phyloP scores from a whole-genome alignment of 2,329 filamentous ascomycete species.

The Colletotrichum simmondsii region DNA sequence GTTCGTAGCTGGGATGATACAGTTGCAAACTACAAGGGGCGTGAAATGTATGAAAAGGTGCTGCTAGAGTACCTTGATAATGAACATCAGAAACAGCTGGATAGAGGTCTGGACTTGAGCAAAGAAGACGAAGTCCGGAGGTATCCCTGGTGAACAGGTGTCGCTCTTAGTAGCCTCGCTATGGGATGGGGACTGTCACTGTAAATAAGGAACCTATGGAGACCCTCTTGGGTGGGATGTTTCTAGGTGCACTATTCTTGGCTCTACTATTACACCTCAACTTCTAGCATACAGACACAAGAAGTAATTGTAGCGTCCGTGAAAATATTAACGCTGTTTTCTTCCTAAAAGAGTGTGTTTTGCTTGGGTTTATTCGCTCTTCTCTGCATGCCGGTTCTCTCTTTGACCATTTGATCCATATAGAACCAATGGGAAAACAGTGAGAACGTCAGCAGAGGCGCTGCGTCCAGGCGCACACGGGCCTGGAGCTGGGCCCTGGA shows the following conservation, averaged over 20 bases:
- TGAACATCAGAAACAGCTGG: conserved; percentile 79
- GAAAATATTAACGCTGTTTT: too few species aligned
- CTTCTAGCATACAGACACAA: too few species aligned
- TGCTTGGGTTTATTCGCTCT: too few species aligned
- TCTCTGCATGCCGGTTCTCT: too few species aligned
- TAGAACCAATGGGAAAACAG: neutral
- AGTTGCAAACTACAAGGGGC: conserved; percentile 82
- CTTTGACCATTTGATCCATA: too few species aligned
- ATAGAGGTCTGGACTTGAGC: conserved; percentile 70
- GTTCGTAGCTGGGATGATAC: conserved; percentile 85
- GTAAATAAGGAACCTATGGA: neutral
- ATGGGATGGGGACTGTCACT: neutral
- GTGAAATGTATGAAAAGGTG: conserved; percentile 77
- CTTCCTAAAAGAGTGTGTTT: too few species aligned
- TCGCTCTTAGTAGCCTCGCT: neutral
- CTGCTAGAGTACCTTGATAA: conserved; percentile 80
- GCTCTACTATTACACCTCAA: too few species aligned
- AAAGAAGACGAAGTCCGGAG: conserved; percentile 68
- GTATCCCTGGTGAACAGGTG: conserved; percentile 66
- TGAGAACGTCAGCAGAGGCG: neutral
- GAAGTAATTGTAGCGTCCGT: too few species aligned
- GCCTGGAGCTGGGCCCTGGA: too few species aligned
- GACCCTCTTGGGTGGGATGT: too few species aligned
- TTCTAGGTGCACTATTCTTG: too few species aligned
- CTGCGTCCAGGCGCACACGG: too few species aligned